A percentile compares a stretch with the other conserved stretches of the same genome.
Evolutionary conservation across 2,329 filamentous ascomycete species (phyloP).

Genomic region (Trichothecium roseum): DNA sequence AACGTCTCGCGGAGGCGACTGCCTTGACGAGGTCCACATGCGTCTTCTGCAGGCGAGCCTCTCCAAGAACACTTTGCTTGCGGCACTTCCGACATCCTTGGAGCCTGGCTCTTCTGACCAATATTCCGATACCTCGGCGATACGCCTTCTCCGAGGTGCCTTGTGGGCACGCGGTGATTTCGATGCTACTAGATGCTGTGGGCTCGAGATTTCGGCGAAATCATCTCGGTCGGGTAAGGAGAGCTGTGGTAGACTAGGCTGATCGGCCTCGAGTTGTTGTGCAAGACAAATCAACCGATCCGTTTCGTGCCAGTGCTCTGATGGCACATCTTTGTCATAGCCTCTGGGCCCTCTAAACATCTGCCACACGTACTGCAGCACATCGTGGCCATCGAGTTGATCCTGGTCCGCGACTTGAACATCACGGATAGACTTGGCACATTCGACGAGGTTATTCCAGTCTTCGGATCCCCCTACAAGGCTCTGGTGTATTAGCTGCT

Average conservation of each 20-base stretch:
- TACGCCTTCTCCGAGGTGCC: no score
- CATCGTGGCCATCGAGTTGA: constrained; percentile 20
- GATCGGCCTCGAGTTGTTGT: constrained; percentile 15
- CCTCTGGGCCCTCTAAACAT: constrained; percentile 10
- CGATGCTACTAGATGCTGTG: no score
- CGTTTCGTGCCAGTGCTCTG: constrained; percentile 20
- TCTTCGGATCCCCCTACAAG: constrained; percentile 21
- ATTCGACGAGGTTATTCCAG: constrained; percentile 22
- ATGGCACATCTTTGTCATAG: constrained; percentile 1
- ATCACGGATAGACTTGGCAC: constrained; percentile 18
- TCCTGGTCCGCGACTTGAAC: constrained; percentile 5
- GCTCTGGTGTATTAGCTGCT: constrained; percentile 17
- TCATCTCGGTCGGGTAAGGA: no score
- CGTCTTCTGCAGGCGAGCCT: no score
- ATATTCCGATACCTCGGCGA: no score
- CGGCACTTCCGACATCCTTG: no score
- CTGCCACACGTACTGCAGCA: constrained; percentile 19
- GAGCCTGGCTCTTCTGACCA: no score
- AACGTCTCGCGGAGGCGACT: no score
- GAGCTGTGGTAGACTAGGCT: constrained; percentile 4
- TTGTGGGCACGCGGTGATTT: no score
- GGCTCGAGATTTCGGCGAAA: no score
- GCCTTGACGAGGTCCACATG: no score
- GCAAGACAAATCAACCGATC: constrained; percentile 19
- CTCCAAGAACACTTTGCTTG: no score